Evolutionary conservation across 2,329 filamentous ascomycete species (phyloP).

Genomic region (Coniochaeta pulveracea): DNA sequence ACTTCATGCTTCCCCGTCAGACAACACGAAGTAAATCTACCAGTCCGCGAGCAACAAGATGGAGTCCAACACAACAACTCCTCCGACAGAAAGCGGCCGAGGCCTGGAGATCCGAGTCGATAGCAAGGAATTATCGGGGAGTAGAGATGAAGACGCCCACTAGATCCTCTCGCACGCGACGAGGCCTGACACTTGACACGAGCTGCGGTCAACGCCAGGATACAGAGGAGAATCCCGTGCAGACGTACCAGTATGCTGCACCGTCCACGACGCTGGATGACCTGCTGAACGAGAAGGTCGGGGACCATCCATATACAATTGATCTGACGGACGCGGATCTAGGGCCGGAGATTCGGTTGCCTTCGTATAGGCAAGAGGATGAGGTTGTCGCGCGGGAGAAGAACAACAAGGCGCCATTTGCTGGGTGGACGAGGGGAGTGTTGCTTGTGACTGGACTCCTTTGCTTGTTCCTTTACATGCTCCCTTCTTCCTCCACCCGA

Average conservation of each 20-base stretch:
- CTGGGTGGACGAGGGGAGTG: not conserved
- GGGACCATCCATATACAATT: too few relatives aligned
- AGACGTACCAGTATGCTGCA: not conserved
- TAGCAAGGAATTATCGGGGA: not conserved
- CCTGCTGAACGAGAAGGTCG: not conserved
- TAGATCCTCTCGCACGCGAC: not conserved
- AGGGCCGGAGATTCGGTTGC: too few relatives aligned
- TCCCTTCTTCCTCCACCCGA: too few relatives aligned
- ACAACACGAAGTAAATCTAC: not conserved
- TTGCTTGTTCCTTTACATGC: too few relatives aligned
- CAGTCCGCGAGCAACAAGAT: slow-evolving; percentile 6
- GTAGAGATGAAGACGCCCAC: not conserved
- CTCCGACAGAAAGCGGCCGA: slow-evolving; percentile 29
- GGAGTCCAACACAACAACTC: slow-evolving; percentile 28
- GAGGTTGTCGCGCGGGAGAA: too few relatives aligned
- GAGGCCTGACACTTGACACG: not conserved
- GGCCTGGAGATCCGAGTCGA: slow-evolving; percentile 25
- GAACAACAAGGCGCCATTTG: not conserved
- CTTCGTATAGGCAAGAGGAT: too few relatives aligned
- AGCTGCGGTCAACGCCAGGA: not conserved
- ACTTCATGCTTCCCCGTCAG: not conserved
- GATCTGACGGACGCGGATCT: too few relatives aligned
- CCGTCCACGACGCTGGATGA: not conserved
- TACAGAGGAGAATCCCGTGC: slow-evolving; percentile 1
- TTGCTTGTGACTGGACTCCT: not conserved